Percentiles rank a stretch among this genome's conserved stretches.
Evolutionary conservation across 768 basidiomycete genomes (phyloP).

Genomic region (Pluteus cervinus): DNA sequence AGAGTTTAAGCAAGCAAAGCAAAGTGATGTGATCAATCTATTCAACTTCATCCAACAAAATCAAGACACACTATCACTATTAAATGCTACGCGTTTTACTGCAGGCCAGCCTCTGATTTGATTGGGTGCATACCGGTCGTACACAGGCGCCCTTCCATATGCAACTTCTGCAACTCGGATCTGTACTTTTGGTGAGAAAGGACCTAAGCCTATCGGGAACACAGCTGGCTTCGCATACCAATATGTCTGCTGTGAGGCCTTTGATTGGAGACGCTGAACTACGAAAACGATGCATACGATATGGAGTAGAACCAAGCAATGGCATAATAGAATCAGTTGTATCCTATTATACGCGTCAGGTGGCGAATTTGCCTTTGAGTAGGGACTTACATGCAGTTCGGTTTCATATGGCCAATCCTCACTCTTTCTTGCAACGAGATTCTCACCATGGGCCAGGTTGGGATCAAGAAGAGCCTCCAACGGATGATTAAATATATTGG

Average conservation of each 20-base stretch:
- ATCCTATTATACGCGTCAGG: too few species aligned
- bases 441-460: constrained; percentile 31
- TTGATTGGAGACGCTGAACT: constrained; percentile 76
- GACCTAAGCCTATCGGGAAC: constrained; percentile 1
- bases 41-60: too few species aligned
- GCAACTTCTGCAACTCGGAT: constrained; percentile 66
- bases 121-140: constrained; percentile 51
- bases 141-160: constrained; percentile 43
- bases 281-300: constrained; percentile 83
- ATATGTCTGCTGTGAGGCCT: constrained; percentile 77
- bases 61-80: too few species aligned
- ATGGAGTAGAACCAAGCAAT: constrained; percentile 44
- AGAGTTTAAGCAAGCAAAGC: too few species aligned
- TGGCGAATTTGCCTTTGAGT: too few species aligned
- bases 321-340: constrained; percentile 44
- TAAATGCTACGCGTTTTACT: too few species aligned
- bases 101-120: constrained; percentile 32
- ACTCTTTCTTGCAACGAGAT: constrained; percentile 51
- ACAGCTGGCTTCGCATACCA: constrained; percentile 39
- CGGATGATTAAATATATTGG: constrained; percentile 75
- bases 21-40: too few species aligned
- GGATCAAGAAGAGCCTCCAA: constrained; percentile 70
- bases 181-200: constrained; percentile 31
- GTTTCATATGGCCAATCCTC: constrained; percentile 80
- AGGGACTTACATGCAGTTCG: constrained; percentile 57